Percentiles rank a stretch among this genome's conserved stretches.
Conservation (phyloP, 805 yeast genomes). For the Wickerhamiella dianesei region DNA sequence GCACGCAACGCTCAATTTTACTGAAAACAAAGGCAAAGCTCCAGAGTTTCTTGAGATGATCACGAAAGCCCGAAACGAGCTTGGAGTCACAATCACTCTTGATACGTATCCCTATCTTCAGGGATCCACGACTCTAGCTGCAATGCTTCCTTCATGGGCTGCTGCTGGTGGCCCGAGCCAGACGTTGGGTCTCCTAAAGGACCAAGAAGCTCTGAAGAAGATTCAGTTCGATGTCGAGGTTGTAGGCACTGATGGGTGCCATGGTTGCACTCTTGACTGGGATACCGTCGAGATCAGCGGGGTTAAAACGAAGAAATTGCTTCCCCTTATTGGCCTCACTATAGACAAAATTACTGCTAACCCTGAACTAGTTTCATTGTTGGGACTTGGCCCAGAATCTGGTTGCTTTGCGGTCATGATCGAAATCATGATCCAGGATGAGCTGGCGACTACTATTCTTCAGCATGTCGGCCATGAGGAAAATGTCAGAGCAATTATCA, state of each 20-base stretch:
- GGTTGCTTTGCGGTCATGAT: slow-evolving; percentile 10
- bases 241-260: slow-evolving; percentile 14
- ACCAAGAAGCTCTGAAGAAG: slow-evolving; percentile 2
- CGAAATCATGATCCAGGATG: slow-evolving; percentile 6
- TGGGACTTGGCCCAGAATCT: neutral
- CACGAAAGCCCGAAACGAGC: slow-evolving; percentile 1
- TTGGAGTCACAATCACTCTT: slow-evolving; percentile 7
- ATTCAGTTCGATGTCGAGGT: slow-evolving; percentile 11
- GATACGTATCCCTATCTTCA: slow-evolving; percentile 13
- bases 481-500: slow-evolving; percentile 11
- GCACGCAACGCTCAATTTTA: slow-evolving; percentile 12
- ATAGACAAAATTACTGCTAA: slow-evolving; percentile 1
- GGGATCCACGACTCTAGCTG: slow-evolving; percentile 13
- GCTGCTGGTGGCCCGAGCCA: slow-evolving; percentile 9
- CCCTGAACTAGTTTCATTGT: neutral
- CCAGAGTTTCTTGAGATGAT: slow-evolving; percentile 10
- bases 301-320: slow-evolving; percentile 5
- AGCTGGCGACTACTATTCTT: slow-evolving; percentile 9
- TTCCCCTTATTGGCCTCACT: slow-evolving; percentile 7
- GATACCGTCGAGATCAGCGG: slow-evolving; percentile 12
- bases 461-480: slow-evolving; percentile 15
- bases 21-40: slow-evolving; percentile 9
- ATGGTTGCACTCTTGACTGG: slow-evolving; percentile 15
- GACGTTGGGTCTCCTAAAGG: slow-evolving; percentile 1
- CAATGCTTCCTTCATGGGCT: slow-evolving; percentile 13